Evolutionary conservation across 1,284 basidiomycete species (phyloP).

Genomic region (Rhodotorula sp.): DNA sequence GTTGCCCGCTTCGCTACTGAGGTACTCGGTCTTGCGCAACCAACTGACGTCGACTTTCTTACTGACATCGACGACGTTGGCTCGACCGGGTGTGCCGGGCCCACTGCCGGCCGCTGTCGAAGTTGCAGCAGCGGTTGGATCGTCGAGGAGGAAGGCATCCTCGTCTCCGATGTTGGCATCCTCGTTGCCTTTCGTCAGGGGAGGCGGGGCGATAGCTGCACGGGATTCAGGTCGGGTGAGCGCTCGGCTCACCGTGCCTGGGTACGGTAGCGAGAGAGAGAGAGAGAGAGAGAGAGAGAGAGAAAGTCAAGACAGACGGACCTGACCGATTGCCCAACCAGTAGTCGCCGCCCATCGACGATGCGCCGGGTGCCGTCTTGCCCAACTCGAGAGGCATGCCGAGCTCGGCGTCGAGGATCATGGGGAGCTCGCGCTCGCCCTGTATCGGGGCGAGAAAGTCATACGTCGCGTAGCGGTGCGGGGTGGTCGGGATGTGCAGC

Average conservation of each 20-base stretch:
- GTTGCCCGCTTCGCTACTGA: constrained; percentile 51
- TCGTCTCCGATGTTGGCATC: constrained; percentile 32
- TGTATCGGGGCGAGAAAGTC: constrained; percentile 78
- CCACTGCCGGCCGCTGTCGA: background rate
- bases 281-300: background rate
- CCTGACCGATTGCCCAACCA: constrained; percentile 34
- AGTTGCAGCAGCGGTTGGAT: constrained; percentile 19
- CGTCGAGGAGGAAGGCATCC: constrained; percentile 41
- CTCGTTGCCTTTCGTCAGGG: background rate
- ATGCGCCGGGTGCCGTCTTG: constrained; percentile 68
- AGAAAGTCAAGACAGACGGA: background rate
- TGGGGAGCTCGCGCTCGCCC: constrained; percentile 75
- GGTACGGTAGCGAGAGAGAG: background rate
- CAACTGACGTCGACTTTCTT: constrained; percentile 67
- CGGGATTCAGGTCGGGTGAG: background rate
- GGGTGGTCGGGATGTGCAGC: constrained; percentile 79
- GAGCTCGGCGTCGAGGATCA: constrained; percentile 90
- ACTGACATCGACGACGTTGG: constrained; percentile 23
- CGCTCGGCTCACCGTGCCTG: no score
- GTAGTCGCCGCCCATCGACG: constrained; percentile 64
- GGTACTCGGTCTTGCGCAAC: constrained; percentile 84
- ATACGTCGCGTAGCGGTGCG: constrained; percentile 77
- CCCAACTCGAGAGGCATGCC: constrained; percentile 90
- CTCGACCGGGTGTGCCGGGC: constrained; percentile 3
- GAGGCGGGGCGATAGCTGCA: constrained; percentile 24